A percentile compares a stretch with the other conserved stretches of the same genome.
phyloP scores from a whole-genome alignment of 75 land plant species.

The Pinus albicaulis region DNA sequence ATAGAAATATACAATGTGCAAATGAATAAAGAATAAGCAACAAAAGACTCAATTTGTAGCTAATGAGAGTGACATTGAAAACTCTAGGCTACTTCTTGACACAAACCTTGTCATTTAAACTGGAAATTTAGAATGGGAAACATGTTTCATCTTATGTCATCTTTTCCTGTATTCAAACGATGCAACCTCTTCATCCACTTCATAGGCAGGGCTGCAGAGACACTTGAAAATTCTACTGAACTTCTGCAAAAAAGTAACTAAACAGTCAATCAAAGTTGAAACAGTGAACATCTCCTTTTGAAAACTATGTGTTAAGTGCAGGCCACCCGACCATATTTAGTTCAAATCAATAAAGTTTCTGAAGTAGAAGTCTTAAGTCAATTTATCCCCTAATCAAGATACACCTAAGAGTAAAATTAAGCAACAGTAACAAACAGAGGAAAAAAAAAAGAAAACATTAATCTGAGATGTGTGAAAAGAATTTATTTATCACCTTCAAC shows the following conservation, averaged over 20 bases:
- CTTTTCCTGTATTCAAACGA: constrained; percentile 7
- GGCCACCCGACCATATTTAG: too few relatives aligned
- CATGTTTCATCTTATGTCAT: not conserved
- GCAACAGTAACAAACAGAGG: not conserved
- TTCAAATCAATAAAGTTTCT: too few relatives aligned
- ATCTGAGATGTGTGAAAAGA: not conserved
- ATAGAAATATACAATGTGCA: not conserved
- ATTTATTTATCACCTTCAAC: not conserved
- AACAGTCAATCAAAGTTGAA: too few relatives aligned
- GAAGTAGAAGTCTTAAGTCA: too few relatives aligned
- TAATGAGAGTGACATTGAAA: not conserved
- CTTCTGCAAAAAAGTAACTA: constrained; percentile 26
- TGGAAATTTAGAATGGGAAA: not conserved
- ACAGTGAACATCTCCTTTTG: too few relatives aligned
- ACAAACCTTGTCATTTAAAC: constrained; percentile 1
- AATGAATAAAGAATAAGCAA: not conserved
- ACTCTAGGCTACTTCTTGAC: not conserved
- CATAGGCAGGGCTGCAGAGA: constrained; percentile 67
- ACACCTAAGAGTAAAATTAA: not conserved
- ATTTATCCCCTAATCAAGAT: too few relatives aligned
- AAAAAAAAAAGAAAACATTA: not conserved
- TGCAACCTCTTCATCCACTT: constrained; percentile 51
- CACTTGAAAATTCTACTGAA: constrained; percentile 70
- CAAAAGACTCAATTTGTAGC: not conserved
- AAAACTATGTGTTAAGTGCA: too few relatives aligned